Evolutionary conservation across 257 asterid species (phyloP).

Genomic region (Solanum paucissectum): DNA sequence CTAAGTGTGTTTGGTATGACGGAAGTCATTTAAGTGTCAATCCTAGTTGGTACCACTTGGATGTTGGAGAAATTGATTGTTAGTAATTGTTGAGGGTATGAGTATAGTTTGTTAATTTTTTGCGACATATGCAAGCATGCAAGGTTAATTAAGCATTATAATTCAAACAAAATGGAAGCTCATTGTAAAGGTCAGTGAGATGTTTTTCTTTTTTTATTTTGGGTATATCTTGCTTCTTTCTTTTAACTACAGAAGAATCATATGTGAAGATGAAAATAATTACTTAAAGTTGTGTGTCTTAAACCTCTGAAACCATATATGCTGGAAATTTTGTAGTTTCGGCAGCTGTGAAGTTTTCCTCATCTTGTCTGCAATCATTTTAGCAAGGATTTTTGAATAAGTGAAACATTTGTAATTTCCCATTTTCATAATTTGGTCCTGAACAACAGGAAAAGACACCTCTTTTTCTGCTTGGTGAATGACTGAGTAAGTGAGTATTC

Average conservation of each 20-base stretch:
- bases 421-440: not conserved
- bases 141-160: not conserved
- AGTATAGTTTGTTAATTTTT: not conserved
- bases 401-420: not conserved
- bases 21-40: not conserved
- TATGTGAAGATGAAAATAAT: not conserved
- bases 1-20: not conserved
- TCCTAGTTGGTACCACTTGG: not conserved
- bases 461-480: not conserved
- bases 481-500: not conserved
- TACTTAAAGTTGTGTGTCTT: not conserved
- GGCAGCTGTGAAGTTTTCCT: not conserved
- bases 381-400: not conserved
- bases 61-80: not conserved
- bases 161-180: not conserved
- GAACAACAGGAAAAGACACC: not conserved
- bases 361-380: not conserved
- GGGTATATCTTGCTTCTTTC: not conserved
- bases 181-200: not conserved
- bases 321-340: not conserved
- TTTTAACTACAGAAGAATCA: not conserved
- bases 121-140: not conserved
- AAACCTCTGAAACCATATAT: not conserved
- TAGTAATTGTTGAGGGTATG: not conserved
- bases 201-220: not conserved